phyloP scores from a whole-genome alignment of 371 early-diverging fungal genomes.

The Rhizopus arrhizus region DNA sequence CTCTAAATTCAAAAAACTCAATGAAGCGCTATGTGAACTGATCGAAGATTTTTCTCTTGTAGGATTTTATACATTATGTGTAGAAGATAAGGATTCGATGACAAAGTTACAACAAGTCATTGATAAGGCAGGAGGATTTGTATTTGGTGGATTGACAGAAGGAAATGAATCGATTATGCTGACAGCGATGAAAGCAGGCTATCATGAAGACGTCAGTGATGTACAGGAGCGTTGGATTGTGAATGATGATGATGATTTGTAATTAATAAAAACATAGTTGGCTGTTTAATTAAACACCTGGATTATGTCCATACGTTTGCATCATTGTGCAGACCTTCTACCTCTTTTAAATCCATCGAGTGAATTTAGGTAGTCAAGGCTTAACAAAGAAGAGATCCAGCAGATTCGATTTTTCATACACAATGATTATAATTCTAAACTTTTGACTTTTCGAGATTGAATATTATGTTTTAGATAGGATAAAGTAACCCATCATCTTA shows the following conservation, averaged over 20 bases:
- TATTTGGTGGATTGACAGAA: conserved; percentile 80
- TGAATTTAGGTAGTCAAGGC: no score
- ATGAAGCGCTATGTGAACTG: conserved; percentile 82
- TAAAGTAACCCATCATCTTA: no score
- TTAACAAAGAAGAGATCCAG: no score
- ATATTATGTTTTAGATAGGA: no score
- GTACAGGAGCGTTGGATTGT: conserved; percentile 68
- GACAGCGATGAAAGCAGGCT: conserved; percentile 61
- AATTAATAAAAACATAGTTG: no score
- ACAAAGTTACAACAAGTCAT: conserved; percentile 74
- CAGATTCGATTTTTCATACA: no score
- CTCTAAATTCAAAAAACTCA: conserved; percentile 71
- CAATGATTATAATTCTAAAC: no score
- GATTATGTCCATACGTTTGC: no score
- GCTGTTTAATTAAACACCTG: no score
- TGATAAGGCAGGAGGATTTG: conserved; percentile 93
- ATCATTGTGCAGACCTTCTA: no score
- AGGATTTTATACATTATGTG: conserved; percentile 85
- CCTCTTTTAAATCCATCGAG: no score
- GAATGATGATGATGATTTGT: conserved; percentile 2
- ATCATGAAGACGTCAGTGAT: conserved; percentile 58
- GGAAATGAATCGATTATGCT: conserved; percentile 82
- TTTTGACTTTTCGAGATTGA: no score
- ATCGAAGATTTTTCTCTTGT: conserved; percentile 92
- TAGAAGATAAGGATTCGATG: conserved; percentile 87